phyloP scores from a whole-genome alignment of 2,329 filamentous ascomycete species.

The Zasmidium cellare region DNA sequence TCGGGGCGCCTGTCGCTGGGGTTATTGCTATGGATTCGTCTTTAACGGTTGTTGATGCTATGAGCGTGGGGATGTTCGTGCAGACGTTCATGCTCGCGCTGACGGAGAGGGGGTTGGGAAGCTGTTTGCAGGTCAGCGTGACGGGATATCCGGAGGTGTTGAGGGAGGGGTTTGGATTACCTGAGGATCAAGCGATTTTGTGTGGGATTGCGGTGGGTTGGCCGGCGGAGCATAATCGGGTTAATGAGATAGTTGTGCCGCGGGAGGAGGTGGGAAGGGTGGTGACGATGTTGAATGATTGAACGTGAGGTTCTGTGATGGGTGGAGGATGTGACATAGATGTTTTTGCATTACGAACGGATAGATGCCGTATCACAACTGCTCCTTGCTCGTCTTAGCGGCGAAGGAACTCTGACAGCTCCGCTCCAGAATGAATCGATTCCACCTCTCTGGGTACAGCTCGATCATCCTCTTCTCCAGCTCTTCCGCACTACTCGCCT shows the following conservation, averaged over 20 bases:
- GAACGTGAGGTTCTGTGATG: too few relatives aligned
- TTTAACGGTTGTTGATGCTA: constrained; percentile 18
- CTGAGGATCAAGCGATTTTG: constrained; percentile 20
- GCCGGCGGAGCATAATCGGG: constrained; percentile 1
- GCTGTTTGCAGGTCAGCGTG: constrained; percentile 24
- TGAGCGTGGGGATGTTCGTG: constrained; percentile 29
- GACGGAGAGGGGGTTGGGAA: constrained; percentile 24
- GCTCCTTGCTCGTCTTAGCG: too few relatives aligned
- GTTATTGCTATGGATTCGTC: constrained; percentile 23
- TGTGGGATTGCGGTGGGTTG: constrained; percentile 29
- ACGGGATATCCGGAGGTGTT: constrained; percentile 28
- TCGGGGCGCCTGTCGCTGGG: constrained; percentile 22
- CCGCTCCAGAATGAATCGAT: not conserved
- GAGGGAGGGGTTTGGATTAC: constrained; percentile 20
- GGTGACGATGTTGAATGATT: constrained; percentile 9
- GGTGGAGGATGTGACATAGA: too few relatives aligned
- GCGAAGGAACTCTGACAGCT: not conserved
- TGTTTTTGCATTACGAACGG: too few relatives aligned
- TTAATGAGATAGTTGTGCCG: constrained; percentile 13
- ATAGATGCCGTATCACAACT: too few relatives aligned
- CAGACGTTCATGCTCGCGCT: constrained; percentile 26
- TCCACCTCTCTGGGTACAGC: not conserved
- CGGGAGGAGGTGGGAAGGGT: constrained; percentile 12
- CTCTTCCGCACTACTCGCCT: not conserved
- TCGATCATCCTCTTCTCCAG: not conserved